Conservation (phyloP, 2,329 filamentous ascomycete genomes). For the Aspergillus latus region DNA sequence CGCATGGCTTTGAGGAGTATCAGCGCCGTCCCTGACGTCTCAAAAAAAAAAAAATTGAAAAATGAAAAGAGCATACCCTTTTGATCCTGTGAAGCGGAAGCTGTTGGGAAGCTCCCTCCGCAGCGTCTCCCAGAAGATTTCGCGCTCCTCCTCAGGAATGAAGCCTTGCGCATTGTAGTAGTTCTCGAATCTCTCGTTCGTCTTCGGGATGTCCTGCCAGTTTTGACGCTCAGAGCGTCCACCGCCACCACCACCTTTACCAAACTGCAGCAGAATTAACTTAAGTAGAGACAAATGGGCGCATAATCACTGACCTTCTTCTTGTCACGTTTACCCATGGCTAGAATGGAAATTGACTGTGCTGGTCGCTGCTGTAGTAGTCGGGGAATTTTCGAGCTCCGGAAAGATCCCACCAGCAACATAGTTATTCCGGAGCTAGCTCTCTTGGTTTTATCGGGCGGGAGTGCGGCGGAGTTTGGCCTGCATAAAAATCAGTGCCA, state of each 20-base stretch:
- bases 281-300: not conserved
- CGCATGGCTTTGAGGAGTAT: constrained; percentile 65
- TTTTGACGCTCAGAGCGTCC: constrained; percentile 42
- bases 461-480: too few species aligned
- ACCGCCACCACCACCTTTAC: constrained; percentile 48
- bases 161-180: constrained; percentile 81
- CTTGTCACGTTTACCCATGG: constrained; percentile 35
- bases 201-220: constrained; percentile 67
- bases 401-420: constrained; percentile 11
- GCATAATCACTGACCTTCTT: constrained; percentile 27
- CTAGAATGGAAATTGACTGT: not conserved
- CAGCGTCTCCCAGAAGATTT: constrained; percentile 80
- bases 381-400: constrained; percentile 13
- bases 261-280: constrained; percentile 33
- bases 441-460: too few species aligned
- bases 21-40: not conserved
- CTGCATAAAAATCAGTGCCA: too few species aligned
- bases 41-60: not conserved
- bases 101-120: constrained; percentile 89
- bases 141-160: constrained; percentile 73
- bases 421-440: not conserved
- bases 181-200: constrained; percentile 79
- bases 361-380: not conserved
- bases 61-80: constrained; percentile 60
- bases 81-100: constrained; percentile 95